Base-by-base conservation (phyloP, 2,329 filamentous ascomycete genomes). In the Exophiala mesophila region DNA sequence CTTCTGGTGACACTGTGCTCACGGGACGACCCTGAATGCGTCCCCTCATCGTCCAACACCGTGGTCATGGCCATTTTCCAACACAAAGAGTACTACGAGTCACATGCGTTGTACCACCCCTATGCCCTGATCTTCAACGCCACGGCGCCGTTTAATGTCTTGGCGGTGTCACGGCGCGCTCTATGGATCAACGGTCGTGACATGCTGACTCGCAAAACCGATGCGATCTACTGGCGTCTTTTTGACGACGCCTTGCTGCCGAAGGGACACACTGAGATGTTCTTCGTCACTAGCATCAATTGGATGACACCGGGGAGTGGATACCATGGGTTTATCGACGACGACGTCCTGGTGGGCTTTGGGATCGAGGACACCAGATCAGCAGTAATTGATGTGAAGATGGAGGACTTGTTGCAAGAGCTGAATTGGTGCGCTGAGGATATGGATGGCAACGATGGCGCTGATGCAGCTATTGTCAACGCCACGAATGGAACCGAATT, bases 291-390 rank as follows among this genome's bases (percentile, higher is more conserved):
- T 0, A 73, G 68, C 0, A 70, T 78, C 23, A 74, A 67, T 47
- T 80, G 77, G 76, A 76, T 70, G 55, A 56, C 47, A 0, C 56
- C 57, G 1, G 65, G 63, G 0, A 59, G 67, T 46, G 68, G 56
- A 26, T 78, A 80, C 47, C 71, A 78, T 51, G 77, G 76, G 0
- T 77, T 70, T 40, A 44, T 74, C 9, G 76, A 79, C 49, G 76
- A 80, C 50, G 66, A 69, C n/a, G 17, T 80, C 8, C 70, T 79
- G 29, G 30, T 80, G 3, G 65, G 61, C 0, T 79, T 80, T 55
- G 76, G 76, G 0, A 68, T 77, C 19, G 76, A 80, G 54, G 76
- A 80, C 53, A 49, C 59, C 31, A 60, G 55, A 19, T 59, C 70
- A 0, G 76, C 58, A 0, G 71, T 63, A 0, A 73, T 80, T 9